Conservation (phyloP, 1,284 basidiomycete genomes). For the Pyrrhoderma noxium region DNA sequence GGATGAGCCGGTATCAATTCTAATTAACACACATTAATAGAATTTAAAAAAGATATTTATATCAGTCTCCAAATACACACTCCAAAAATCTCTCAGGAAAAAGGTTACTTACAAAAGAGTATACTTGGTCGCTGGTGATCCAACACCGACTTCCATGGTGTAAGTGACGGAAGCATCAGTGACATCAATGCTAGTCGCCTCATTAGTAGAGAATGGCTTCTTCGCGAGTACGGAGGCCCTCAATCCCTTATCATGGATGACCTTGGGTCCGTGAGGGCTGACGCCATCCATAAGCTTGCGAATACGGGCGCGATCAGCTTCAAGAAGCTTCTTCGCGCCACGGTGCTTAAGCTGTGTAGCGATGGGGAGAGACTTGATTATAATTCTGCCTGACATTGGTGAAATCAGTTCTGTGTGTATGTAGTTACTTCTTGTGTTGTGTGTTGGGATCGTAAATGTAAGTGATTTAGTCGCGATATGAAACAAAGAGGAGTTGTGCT, state of each 20-base stretch:
- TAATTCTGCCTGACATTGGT: neutral
- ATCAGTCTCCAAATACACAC: too few relatives aligned
- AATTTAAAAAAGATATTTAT: neutral
- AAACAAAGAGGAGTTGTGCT: too few relatives aligned
- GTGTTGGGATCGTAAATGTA: too few relatives aligned
- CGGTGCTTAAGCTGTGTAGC: slow-evolving; percentile 34
- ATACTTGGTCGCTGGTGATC: slow-evolving; percentile 51
- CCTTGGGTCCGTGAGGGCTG: slow-evolving; percentile 43
- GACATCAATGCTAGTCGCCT: slow-evolving; percentile 33
- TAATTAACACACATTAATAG: slow-evolving; percentile 14
- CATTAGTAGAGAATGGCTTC: slow-evolving; percentile 24
- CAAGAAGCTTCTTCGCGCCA: slow-evolving; percentile 36
- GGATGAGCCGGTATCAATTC: slow-evolving; percentile 45
- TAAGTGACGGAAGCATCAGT: slow-evolving; percentile 51
- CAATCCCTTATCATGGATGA: slow-evolving; percentile 21
- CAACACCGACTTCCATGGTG: slow-evolving; percentile 48
- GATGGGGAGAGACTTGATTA: slow-evolving; percentile 32
- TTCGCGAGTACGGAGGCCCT: slow-evolving; percentile 15
- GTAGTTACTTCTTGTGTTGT: too few relatives aligned
- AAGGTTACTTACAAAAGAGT: slow-evolving; percentile 26
- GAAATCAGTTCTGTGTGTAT: too few relatives aligned
- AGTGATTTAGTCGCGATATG: too few relatives aligned
- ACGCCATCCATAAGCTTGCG: slow-evolving; percentile 43
- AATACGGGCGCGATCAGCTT: slow-evolving; percentile 46
- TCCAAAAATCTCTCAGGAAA: neutral